Base-by-base conservation (phyloP, 306 rosid genomes). In the Dalbergia cultrata region DNA sequence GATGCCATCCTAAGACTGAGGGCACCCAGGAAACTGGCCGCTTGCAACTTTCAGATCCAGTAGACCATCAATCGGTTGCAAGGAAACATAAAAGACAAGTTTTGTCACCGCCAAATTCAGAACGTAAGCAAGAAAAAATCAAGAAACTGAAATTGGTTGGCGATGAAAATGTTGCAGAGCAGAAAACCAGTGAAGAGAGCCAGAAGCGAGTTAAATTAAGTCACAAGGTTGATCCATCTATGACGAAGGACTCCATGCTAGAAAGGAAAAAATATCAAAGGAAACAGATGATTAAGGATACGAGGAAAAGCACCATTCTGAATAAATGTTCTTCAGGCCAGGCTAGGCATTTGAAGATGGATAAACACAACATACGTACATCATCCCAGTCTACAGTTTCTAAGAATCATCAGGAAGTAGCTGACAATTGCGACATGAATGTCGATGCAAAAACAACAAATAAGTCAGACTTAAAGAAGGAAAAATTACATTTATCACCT, bases 131-230 rank as follows among this genome's bases (percentile, higher is more conserved):
- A 72, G 37, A 47, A 50, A 61, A 22, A 35, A 57, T 49, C 72
- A 89, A 89, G 85, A 90, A 85, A 81, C 83, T 53, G 41, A 88
- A 83, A 84, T 57, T 82, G 68, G 72, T 74, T 50, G 70, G 53
- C 59, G 76, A 77, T 78, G 64, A 65, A 10, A n/a, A 53, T 53
- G 72, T 18, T 80, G 70, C 82, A 7, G 63, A 82, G 82, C 74
- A 65, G 76, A 72, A 68, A 70, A 74, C 71, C 44, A 60, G 61
- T 69, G 63, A 65, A 44, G 69, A 74, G 65, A 44, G 75, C 59
- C 62, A 35, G 49, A 82, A 56, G 64, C 75, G 69, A 8, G 74
- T 58, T 31, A 77, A 71, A 83, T 60, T 54, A 67, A 31, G 14
- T 80, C 67, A 53, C 54, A 58, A 61, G 37, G 68, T 13, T 53